Conservation (phyloP, 352 stramenopile genomes). For the Pythium utonaiense region DNA sequence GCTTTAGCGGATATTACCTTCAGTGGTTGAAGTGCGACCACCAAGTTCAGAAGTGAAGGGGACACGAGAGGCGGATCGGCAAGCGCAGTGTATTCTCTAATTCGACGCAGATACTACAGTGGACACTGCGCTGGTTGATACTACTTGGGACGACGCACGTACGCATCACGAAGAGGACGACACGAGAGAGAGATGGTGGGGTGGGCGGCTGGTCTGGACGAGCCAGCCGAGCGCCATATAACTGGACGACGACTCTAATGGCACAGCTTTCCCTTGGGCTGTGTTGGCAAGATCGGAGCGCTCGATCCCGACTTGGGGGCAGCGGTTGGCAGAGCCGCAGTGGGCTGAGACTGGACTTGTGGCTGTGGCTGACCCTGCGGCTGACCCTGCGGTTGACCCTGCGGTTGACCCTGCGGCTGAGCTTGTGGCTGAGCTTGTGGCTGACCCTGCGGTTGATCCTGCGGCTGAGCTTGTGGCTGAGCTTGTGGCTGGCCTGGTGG, state of each 20-base stretch:
- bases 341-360: too few species aligned
- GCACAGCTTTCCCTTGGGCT: conserved; percentile 21
- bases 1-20: too few species aligned
- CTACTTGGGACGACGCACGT: neutral
- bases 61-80: too few species aligned
- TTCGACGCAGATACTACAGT: neutral
- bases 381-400: neutral
- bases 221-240: too few species aligned
- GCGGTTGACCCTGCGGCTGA: neutral
- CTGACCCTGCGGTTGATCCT: too few species aligned
- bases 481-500: conserved; percentile 2
- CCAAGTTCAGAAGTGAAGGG: too few species aligned
- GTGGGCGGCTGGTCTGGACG: neutral
- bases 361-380: neutral
- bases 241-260: neutral
- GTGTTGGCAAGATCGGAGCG: conserved; percentile 7
- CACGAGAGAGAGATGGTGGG: neutral
- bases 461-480: neutral
- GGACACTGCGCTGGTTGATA: too few species aligned
- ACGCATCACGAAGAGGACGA: neutral
- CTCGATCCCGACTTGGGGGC: neutral
- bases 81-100: neutral
- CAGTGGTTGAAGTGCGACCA: too few species aligned
- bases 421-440: neutral
- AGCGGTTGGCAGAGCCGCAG: too few species aligned